Base-by-base conservation (phyloP, 163 green algal genomes). In the Scenedesmus sp. region DNA sequence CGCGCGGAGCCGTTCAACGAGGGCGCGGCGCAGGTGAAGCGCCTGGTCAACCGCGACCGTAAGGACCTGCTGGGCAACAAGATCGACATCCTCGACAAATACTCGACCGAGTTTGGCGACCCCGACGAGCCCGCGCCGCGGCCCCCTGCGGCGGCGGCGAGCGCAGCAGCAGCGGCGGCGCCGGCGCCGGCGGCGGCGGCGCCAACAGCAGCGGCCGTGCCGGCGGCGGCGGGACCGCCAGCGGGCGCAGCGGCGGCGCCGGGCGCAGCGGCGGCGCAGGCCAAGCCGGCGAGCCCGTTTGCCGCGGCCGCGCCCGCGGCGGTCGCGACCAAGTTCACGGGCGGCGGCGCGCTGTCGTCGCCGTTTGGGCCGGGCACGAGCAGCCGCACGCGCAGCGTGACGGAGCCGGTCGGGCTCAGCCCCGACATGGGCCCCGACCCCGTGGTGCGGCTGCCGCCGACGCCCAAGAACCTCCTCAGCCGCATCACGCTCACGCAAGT, bases 401-500 rank as follows among this genome's bases (percentile, higher is more conserved):
- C 82, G 4, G 91, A 94, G 70, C 89, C 88, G 1, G 78, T 62
- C 14, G 86, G 90, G 5, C 74, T 95, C 45, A 85, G 83, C 7
- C 91, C 92, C 11, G 84, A 87, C 77, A 95, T 94, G 87, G 75
- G 84, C 20, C 88, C 91, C 1, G 87, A 91, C 50, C 85, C 84
- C 4, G 82, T 92, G 22, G 34, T 81, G 0, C 87, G 85, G 74
- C 79, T 80, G 48, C 83, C 76, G 39, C 13, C 45, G 4, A 62
- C 75, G 3, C 71, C 77, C 11, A 60, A 85, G 62, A 89, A 74
- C 67, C 73, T 91, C n/a, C 18, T 92, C 15, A 83, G 90, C 58
- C 90, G 88, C 73, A 94, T 97, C 70, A 94, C 91, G 3, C 42
- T 93, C 1, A 91, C 84, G 10, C 92, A 96, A 87, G 84, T 95